Percentiles rank a stretch among this genome's conserved stretches.
Evolutionary conservation across 352 stramenopile genomes (phyloP).

Genomic region (Proteromonas lacertae): DNA sequence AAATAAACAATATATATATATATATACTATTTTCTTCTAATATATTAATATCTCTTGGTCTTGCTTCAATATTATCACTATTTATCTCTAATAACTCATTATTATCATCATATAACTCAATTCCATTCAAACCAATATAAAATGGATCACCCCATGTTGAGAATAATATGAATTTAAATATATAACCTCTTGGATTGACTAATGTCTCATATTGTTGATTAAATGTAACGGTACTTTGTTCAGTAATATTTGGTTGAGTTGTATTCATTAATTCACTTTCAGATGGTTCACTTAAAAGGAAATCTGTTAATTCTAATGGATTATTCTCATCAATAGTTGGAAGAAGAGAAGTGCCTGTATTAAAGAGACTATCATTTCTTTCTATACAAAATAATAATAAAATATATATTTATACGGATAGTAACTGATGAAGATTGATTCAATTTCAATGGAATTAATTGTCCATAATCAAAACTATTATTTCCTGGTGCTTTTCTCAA

Average conservation of each 20-base stretch:
- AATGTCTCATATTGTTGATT: neutral
- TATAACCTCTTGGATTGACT: slow-evolving; percentile 35
- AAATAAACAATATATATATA: too few relatives aligned
- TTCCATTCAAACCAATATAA: slow-evolving; percentile 45
- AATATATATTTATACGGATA: too few relatives aligned
- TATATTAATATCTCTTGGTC: too few relatives aligned
- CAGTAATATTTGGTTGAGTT: neutral
- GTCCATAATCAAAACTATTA: neutral
- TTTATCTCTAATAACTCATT: slow-evolving; percentile 19
- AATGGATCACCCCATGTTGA: slow-evolving; percentile 21
- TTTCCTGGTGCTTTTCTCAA: neutral
- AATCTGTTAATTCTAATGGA: too few relatives aligned
- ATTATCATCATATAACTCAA: slow-evolving; percentile 35
- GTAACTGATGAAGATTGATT: neutral
- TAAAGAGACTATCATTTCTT: too few relatives aligned
- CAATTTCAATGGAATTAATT: neutral
- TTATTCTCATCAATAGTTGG: too few relatives aligned
- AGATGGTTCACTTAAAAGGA: too few relatives aligned
- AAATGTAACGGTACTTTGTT: neutral
- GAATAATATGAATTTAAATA: slow-evolving; percentile 15
- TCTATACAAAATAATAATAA: too few relatives aligned
- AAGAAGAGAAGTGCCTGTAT: too few relatives aligned
- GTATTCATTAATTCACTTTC: too few relatives aligned
- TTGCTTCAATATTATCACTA: slow-evolving; percentile 5
- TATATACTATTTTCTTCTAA: too few relatives aligned